Evolutionary conservation across 768 basidiomycete species (phyloP), one percentile per base, ranked within the genome.

Genomic region (Asterophora lycoperdoides): DNA sequence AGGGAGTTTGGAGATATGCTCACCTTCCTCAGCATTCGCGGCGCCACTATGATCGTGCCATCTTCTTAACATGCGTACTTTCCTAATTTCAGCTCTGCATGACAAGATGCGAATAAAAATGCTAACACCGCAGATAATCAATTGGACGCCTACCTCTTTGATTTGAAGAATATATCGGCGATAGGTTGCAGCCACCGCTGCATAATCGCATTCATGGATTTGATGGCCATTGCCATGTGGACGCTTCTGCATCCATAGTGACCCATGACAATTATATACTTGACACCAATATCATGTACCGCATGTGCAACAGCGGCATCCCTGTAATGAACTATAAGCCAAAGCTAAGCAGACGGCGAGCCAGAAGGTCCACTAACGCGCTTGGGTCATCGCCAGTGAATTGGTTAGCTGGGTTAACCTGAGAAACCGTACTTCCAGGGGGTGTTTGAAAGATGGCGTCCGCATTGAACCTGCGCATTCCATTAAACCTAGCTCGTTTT

Each of bases 231-330:
- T 5, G 68, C 70, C 11, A 51, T 56, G 29, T 66, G 61, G 1
- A 69, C 64, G 44, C 65, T 62, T 34, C 63, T 64, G 52, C 69
- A 72, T 11, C 69, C 69, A 48, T 71, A 71, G 50, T 72, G 71
- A 5, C 71, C 71, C 8, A 69, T 53, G 23, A 72, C 61, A 36
- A 72, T 62, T 32, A 72, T 64, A 52, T 72, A 70, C 32, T 68
- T 59, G 4, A 72, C 64, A 19, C 62, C 60, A 8, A 66, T 56
- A 9, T 56, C 57, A 41, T 66, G 62, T 14, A 71, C 55, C 15
- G 69, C 71, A 52, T 70, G 67, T 14, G 60, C 56, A 39, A 72
- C 53, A 7, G 66, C 67, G 4, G 68, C 60, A 37, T 69, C 56
- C n/a, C 69, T 71, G 39, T 0, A 44, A 20, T 8, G 29, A 38